These are phyloP conservation scores for Musa acuminata DNA, from an alignment of 176 grass and related monocot species.

Conservation along the genomic window DNA sequence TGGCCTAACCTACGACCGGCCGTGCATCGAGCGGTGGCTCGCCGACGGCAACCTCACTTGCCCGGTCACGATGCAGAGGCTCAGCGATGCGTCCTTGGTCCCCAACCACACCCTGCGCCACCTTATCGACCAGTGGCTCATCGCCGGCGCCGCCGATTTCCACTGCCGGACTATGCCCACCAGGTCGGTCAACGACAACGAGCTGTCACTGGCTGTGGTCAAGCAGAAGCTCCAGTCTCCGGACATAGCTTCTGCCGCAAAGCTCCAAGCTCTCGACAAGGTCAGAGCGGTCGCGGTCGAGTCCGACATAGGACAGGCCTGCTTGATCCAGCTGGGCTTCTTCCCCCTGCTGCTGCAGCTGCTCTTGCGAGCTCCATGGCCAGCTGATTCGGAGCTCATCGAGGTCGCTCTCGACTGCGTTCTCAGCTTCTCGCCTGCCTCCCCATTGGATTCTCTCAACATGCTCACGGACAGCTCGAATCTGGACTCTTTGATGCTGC, in stretches of 20 bases:
- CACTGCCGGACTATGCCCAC: background rate
- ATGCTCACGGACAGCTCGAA: slow-evolving; percentile 38
- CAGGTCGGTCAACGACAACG: background rate
- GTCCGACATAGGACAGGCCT: slow-evolving; percentile 58
- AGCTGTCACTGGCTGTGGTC: slow-evolving; percentile 46
- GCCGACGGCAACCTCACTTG: slow-evolving; percentile 76
- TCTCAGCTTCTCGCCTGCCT: slow-evolving; percentile 39
- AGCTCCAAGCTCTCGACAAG: slow-evolving; percentile 40
- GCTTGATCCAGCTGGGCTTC: slow-evolving; percentile 76
- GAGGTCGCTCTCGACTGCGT: slow-evolving; percentile 52
- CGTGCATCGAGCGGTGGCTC: slow-evolving; percentile 75
- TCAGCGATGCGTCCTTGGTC: slow-evolving; percentile 58
- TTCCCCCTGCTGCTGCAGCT: slow-evolving; percentile 50
- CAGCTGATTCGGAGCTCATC: slow-evolving; percentile 6
- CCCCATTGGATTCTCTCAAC: slow-evolving; percentile 57
- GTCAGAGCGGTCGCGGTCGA: slow-evolving; percentile 43
- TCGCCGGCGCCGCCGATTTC: slow-evolving; percentile 23
- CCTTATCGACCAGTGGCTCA: slow-evolving; percentile 69
- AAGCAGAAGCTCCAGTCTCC: slow-evolving; percentile 31
- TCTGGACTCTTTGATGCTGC: slow-evolving; percentile 38
- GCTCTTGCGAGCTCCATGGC: slow-evolving; percentile 32
- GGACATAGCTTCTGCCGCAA: background rate
- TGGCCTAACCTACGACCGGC: slow-evolving; percentile 85
- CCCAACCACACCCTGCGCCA: slow-evolving; percentile 86
- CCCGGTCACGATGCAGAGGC: slow-evolving; percentile 91